Conservation (phyloP, 2,329 filamentous ascomycete genomes). For the Alternaria burnsii region DNA sequence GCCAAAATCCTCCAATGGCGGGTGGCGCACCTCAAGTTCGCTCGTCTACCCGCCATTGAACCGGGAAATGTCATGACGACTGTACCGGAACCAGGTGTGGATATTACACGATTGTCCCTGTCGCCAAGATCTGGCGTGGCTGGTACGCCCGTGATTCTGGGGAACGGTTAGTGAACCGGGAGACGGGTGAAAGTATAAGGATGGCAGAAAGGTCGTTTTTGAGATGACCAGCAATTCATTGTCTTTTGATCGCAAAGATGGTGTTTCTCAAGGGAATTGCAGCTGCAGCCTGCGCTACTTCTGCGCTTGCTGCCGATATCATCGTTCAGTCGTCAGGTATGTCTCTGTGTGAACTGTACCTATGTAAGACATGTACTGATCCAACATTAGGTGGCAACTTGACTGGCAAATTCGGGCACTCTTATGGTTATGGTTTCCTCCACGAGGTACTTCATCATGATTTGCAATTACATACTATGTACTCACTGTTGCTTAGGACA, state of each 20-base stretch:
- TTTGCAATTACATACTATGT: not conserved
- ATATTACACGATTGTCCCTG: slow-evolving; percentile 14
- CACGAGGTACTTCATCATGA: slow-evolving; percentile 31
- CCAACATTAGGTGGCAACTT: slow-evolving; percentile 28
- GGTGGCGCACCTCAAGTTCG: slow-evolving; percentile 8
- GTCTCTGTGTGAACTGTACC: not conserved
- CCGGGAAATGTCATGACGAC: slow-evolving; percentile 19
- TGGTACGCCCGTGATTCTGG: slow-evolving; percentile 5
- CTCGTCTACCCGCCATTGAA: slow-evolving; percentile 2
- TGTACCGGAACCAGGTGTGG: slow-evolving; percentile 11
- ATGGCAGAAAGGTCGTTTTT: not conserved
- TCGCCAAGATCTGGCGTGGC: slow-evolving; percentile 18
- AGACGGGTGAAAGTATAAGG: slow-evolving; percentile 12
- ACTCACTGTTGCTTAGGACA: slow-evolving; percentile 44
- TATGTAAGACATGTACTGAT: not conserved
- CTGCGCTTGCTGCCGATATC: slow-evolving; percentile 36
- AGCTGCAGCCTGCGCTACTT: slow-evolving; percentile 33
- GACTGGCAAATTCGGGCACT: slow-evolving; percentile 41
- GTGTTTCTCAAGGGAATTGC: slow-evolving; percentile 29
- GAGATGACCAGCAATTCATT: slow-evolving; percentile 11
- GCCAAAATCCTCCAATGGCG: slow-evolving; percentile 36
- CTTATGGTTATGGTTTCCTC: slow-evolving; percentile 43
- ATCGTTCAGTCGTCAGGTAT: slow-evolving; percentile 32
- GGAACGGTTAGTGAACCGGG: slow-evolving; percentile 1
- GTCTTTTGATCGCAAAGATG: slow-evolving; percentile 30